Evolutionary conservation across 2,329 filamentous ascomycete genomes (phyloP), one percentile per base, ranked within the genome.

Genomic region (Fusarium napiforme): DNA sequence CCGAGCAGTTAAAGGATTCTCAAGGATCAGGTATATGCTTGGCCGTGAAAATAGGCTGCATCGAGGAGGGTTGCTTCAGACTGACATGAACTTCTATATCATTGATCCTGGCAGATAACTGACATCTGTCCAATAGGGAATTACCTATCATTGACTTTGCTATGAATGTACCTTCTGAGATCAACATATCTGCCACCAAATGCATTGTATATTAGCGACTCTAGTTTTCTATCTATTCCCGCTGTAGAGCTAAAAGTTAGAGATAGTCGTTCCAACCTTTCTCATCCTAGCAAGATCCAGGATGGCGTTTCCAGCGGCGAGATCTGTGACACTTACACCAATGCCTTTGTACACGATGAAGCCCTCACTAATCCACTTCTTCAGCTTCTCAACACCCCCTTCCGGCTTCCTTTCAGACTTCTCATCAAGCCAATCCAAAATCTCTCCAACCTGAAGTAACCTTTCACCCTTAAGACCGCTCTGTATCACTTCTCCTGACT

Each of bases 401-500:
- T 26, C 42, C 0, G 55, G 56, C 9, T 47, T 23, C 3, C 42
- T 53, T 4, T 19, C 36, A 10, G 67, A 52, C 10, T 39, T 26
- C 2, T 34, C 52, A 40, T 56, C 45, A 4, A 59, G 32, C 60
- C 47, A 75, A n/a, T 58, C 60, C 1, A 79, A 11, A 2, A 76
- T 39, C 40, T 75, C 47, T n/a, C 92, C 91, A n/a, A 93, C 81
- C 78, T 93, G 91, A 0, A 92, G 86, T 2, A 93, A 82, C 66
- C 92, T 86, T 23, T 88, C 82, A 0, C 86, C 85, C 7, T 82
- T 84, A 9, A 93, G 80, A 4, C 85, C 87, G 0, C 90, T 90
- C 80, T 91, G 87, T 14, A 93, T 87, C 11, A 93, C 82, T 79
- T 93, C 92, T 0, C 92, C 92, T 0, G 91, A 89, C 74, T 93